Evolutionary conservation across 2,329 filamentous ascomycete genomes (phyloP).

Genomic region (Huntiella bhutanensis): DNA sequence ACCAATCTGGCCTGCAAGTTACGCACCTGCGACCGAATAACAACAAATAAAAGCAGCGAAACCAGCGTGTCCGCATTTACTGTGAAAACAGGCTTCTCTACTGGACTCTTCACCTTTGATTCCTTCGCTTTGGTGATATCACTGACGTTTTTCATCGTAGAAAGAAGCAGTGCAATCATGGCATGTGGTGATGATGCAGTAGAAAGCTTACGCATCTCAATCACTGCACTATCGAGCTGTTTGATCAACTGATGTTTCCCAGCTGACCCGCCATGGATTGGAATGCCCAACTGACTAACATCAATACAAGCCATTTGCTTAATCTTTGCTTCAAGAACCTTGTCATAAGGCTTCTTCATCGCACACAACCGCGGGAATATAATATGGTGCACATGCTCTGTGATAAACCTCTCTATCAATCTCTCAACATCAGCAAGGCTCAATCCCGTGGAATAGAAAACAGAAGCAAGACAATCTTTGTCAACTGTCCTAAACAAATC

Average conservation of each 20-base stretch:
- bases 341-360: slow-evolving; percentile 62
- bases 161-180: slow-evolving; percentile 66
- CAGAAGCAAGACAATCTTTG: slow-evolving; percentile 78
- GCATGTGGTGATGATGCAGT: slow-evolving; percentile 65
- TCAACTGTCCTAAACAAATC: slow-evolving; percentile 92
- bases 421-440: slow-evolving; percentile 84
- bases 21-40: slow-evolving; percentile 75
- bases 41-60: slow-evolving; percentile 73
- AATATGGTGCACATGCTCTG: slow-evolving; percentile 79
- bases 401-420: slow-evolving; percentile 84
- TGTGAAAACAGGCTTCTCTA: slow-evolving; percentile 38
- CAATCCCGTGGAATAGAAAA: slow-evolving; percentile 83
- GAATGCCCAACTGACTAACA: slow-evolving; percentile 82
- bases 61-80: slow-evolving; percentile 81
- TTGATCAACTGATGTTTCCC: slow-evolving; percentile 68
- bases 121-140: slow-evolving; percentile 21
- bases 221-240: slow-evolving; percentile 59
- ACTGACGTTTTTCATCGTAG: slow-evolving; percentile 47
- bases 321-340: slow-evolving; percentile 75
- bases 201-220: slow-evolving; percentile 74
- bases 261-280: slow-evolving; percentile 56
- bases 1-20: slow-evolving; percentile 72
- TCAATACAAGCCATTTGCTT: slow-evolving; percentile 87
- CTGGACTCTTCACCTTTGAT: slow-evolving; percentile 19
- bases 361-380: slow-evolving; percentile 68